Evolutionary conservation across 2,329 filamentous ascomycete species (phyloP), one percentile per base, ranked within the genome.

Genomic region (Ophiognomonia clavigignenti-juglandacearum): DNA sequence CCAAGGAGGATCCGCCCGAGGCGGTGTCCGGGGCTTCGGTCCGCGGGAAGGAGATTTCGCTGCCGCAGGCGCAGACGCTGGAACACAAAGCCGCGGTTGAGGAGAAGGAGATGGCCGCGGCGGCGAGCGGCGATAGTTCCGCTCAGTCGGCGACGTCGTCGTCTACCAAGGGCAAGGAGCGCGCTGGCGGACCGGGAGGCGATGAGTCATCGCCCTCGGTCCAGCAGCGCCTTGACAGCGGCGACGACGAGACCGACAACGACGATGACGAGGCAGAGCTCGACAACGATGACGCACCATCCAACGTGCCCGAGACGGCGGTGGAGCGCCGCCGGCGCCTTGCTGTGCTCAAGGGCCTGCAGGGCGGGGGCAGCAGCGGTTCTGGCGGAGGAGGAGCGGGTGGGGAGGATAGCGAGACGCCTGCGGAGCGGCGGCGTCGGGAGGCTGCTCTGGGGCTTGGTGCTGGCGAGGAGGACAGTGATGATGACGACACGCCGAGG

Each of bases 341-440:
- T 39, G 74, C 75, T 10, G 78, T 70, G 1, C 63, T 79, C 6
- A 59, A 70, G 32, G 65, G 69, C 53, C 54, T 69, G 13, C 72
- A 71, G 24, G 66, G 65, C 24, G 69, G 72, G 6, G 67, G 65
- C 2, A 69, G 67, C 16, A 59, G 59, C 4, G 59, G 60, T 7
- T 56, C 56, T n/a, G n/a, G n/a, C n/a, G n/a, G n/a, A n/a, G n/a
- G n/a, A n/a, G n/a, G n/a, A 3, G 69, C 71, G 11, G 70, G 60
- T 4, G 59, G 57, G 2, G 69, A 73, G n/a, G 71, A 70, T 27
- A 72, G 68, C 27, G 87, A 91, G 65, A 90, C 86, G 0, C 83
- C 85, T 0, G 87, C 86, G 0, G 88, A 92, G 64, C 74, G 84
- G 47, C 76, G 85, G 34, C 73, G 88, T 44, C 78, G 88, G 56